These are phyloP conservation scores for Rickenella mellea DNA, from an alignment of 768 basidiomycete species.

Conservation along the genomic window DNA sequence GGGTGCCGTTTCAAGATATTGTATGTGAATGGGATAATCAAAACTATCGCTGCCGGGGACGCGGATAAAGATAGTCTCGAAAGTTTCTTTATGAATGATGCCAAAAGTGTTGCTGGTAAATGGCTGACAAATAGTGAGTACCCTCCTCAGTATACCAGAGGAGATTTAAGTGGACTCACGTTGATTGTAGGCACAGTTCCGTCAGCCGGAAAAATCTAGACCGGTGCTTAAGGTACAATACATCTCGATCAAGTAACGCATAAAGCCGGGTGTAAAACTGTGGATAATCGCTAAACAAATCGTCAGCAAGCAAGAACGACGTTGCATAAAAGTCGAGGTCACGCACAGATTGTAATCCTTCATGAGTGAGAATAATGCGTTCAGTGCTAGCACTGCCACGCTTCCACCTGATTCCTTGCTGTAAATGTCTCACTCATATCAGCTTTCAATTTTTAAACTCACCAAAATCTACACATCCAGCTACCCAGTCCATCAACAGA, in stretches of 20 bases:
- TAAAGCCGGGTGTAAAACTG: conserved; percentile 91
- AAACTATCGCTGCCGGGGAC: conserved; percentile 84
- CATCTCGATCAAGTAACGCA: conserved; percentile 75
- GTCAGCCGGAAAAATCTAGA: conserved; percentile 91
- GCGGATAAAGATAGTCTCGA: conserved; percentile 76
- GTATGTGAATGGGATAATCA: conserved; percentile 89
- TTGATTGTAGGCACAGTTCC: conserved; percentile 85
- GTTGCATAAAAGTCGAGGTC: background rate
- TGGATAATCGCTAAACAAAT: conserved; percentile 75
- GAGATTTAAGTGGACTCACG: conserved; percentile 40
- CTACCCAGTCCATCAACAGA: conserved; percentile 88
- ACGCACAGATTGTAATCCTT: conserved; percentile 87
- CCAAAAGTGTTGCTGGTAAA: conserved; percentile 82
- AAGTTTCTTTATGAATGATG: conserved; percentile 90
- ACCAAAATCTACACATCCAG: conserved; percentile 77
- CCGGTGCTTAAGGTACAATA: conserved; percentile 87
- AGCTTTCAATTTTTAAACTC: conserved; percentile 13
- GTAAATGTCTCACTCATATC: background rate
- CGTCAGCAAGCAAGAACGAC: conserved; percentile 4
- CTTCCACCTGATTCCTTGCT: conserved; percentile 49
- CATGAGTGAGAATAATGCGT: conserved; percentile 85
- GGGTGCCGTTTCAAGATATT: conserved; percentile 91
- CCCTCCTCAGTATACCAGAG: background rate
- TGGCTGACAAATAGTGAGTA: conserved; percentile 38
- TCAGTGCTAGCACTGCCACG: conserved; percentile 81